phyloP scores from a whole-genome alignment of 2,329 filamentous ascomycete genomes.

The Corinectria fuckeliana region DNA sequence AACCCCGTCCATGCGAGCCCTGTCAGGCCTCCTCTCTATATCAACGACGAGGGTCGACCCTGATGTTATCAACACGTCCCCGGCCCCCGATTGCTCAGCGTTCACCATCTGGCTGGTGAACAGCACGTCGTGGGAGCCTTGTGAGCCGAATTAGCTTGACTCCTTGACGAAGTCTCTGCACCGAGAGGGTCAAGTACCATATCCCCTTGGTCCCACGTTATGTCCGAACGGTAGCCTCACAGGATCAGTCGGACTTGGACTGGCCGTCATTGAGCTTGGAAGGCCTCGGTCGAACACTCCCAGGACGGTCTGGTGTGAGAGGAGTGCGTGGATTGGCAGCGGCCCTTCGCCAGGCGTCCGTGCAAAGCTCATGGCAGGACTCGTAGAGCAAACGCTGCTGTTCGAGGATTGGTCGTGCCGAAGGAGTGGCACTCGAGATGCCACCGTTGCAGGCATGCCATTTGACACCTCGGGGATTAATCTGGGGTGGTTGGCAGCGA shows the following conservation, averaged over 20 bases:
- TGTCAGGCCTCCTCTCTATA: conserved; percentile 31
- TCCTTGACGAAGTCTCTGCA: conserved; percentile 21
- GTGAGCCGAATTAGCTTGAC: conserved; percentile 39
- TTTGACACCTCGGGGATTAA: conserved; percentile 35
- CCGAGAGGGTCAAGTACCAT: conserved; percentile 42
- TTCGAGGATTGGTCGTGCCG: conserved; percentile 55
- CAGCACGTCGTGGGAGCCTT: conserved; percentile 45
- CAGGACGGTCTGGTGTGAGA: conserved; percentile 49
- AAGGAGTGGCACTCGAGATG: conserved; percentile 45
- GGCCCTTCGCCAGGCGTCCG: conserved; percentile 58
- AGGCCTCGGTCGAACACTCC: conserved; percentile 30
- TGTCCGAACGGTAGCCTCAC: conserved; percentile 31
- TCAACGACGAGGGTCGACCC: conserved; percentile 29
- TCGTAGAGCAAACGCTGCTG: conserved; percentile 51
- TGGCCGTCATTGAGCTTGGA: conserved; percentile 27
- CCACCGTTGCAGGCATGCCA: conserved; percentile 37
- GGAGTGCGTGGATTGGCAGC: conserved; percentile 61
- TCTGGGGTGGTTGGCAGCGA: conserved; percentile 41
- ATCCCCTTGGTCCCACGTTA: conserved; percentile 40
- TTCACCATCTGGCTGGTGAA: conserved; percentile 43
- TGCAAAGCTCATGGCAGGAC: conserved; percentile 43
- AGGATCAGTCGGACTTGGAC: conserved; percentile 37
- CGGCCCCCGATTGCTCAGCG: conserved; percentile 38
- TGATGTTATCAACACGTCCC: conserved; percentile 43
- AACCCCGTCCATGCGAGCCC: conserved; percentile 59